These are phyloP conservation scores for Halophytophthora polymorphica DNA, from an alignment of 352 stramenopile species.

Conservation along the genomic window DNA sequence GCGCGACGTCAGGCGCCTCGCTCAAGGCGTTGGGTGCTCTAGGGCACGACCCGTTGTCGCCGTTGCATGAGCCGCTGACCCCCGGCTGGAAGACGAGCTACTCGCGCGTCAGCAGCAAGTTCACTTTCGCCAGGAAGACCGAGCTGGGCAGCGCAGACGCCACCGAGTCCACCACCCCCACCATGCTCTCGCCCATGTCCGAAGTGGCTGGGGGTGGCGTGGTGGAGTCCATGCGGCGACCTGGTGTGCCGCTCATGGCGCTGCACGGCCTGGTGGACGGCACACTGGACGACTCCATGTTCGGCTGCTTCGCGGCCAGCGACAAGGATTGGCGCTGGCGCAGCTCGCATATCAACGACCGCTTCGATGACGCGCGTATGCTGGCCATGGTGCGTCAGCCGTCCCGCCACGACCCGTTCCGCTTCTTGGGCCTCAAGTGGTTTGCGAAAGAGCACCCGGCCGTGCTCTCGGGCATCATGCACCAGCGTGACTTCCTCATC, in stretches of 20 bases:
- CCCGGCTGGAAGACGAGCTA: background rate
- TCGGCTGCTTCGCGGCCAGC: conserved; percentile 39
- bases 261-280: conserved; percentile 43
- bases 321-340: conserved; percentile 42
- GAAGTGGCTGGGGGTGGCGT: conserved; percentile 10
- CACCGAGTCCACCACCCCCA: too few species aligned
- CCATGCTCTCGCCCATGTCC: conserved; percentile 1
- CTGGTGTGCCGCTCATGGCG: conserved; percentile 34
- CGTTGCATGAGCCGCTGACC: too few species aligned
- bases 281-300: conserved; percentile 49
- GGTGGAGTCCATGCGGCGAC: conserved; percentile 24
- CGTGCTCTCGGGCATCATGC: conserved; percentile 34
- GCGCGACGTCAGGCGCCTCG: background rate
- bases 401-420: conserved; percentile 32
- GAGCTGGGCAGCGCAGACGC: background rate
- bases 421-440: conserved; percentile 56
- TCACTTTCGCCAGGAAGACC: background rate
- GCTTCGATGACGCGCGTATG: conserved; percentile 42
- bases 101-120: background rate
- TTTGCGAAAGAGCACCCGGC: conserved; percentile 47
- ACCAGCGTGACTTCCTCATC: conserved; percentile 51
- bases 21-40: background rate
- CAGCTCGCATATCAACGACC: conserved; percentile 47
- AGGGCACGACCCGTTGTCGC: background rate
- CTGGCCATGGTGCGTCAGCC: conserved; percentile 35